Percentiles rank a stretch among this genome's conserved stretches.
Conservation (phyloP, 176 grass and related monocot genomes). For the Ensete ventricosum region DNA sequence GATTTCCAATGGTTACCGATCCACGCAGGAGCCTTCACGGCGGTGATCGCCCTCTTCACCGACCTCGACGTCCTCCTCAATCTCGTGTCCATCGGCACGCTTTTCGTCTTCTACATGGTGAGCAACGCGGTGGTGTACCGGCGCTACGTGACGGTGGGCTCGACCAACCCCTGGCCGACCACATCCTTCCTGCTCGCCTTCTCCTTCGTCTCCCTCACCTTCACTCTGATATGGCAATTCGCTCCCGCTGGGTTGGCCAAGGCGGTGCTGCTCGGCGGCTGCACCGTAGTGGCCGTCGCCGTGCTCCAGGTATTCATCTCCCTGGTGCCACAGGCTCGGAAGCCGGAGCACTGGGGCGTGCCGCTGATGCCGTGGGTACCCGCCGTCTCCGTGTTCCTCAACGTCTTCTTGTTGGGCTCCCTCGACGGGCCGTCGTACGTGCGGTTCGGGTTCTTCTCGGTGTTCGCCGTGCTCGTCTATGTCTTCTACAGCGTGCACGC, state of each 20-base stretch:
- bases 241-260: conserved; percentile 19
- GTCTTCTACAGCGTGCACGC: conserved; percentile 76
- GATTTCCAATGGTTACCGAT: too few relatives aligned
- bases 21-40: conserved; percentile 56
- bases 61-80: conserved; percentile 79
- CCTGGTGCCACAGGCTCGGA: conserved; percentile 52
- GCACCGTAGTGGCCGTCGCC: conserved; percentile 29
- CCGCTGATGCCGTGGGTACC: conserved; percentile 92
- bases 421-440: conserved; percentile 57
- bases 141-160: conserved; percentile 46
- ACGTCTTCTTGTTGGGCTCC: conserved; percentile 79
- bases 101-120: conserved; percentile 99
- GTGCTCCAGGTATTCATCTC: conserved; percentile 41
- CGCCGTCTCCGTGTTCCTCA: conserved; percentile 72
- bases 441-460: conserved; percentile 62
- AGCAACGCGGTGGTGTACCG: conserved; percentile 83
- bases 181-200: conserved; percentile 46
- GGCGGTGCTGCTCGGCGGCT: conserved; percentile 33
- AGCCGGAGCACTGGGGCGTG: conserved; percentile 70
- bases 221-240: conserved; percentile 62
- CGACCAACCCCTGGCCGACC: conserved; percentile 29
- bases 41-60: conserved; percentile 70
- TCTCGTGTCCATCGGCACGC: conserved; percentile 86
- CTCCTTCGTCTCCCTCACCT: conserved; percentile 45
- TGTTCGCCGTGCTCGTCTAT: conserved; percentile 47